Evolutionary conservation across 257 asterid species (phyloP), one percentile per base, ranked within the genome.

Genomic region (Solanum bukasovii): DNA sequence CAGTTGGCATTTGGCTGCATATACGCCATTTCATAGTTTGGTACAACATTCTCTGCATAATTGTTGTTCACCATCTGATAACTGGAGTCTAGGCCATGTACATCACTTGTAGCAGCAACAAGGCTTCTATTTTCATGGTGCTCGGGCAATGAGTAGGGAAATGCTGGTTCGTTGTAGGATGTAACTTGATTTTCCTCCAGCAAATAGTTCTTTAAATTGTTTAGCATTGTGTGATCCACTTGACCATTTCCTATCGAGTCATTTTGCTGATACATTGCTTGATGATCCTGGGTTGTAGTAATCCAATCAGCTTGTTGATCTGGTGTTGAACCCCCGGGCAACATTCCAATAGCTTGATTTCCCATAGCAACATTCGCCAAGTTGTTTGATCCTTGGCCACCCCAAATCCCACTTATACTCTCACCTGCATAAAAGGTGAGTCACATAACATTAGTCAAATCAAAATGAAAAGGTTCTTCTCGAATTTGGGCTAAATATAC

Each of bases 121-220:
- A 49, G 42, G 35, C 40, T 29, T 46, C 6, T 8, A 46, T 29
- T 46, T 29, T 29, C 27, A 13, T 29, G 3, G 18, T 29, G 20
- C 85, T 72, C 89, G 16, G 71, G 68, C 33, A 42, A 65, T 3
- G 92, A 34, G 63, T 65, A 33, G 9, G 63, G 23, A 16, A 52
- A 52, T 63, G 63, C 35, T 2, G 82, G 23, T 14, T 84, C 87
- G 27, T 67, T 68, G 2, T 59, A 46, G 70, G 11, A n/a, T 21
- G 25, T 34, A n/a, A 72, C 18, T 63, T 89, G 91, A 71, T 87
- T 81, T 10, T 81, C 89, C 35, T 78, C 87, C 8, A 82, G 63
- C 65, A 90, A 74, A 67, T 87, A 89, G 72, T 87, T 87, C 87
- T 88, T 85, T 5, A 84, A 35, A 14, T 46, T 18, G 68, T 86